Evolutionary conservation across 2,329 filamentous ascomycete species (phyloP), one percentile per base, ranked within the genome.

Genomic region (Davidsoniella neocaledoniae): DNA sequence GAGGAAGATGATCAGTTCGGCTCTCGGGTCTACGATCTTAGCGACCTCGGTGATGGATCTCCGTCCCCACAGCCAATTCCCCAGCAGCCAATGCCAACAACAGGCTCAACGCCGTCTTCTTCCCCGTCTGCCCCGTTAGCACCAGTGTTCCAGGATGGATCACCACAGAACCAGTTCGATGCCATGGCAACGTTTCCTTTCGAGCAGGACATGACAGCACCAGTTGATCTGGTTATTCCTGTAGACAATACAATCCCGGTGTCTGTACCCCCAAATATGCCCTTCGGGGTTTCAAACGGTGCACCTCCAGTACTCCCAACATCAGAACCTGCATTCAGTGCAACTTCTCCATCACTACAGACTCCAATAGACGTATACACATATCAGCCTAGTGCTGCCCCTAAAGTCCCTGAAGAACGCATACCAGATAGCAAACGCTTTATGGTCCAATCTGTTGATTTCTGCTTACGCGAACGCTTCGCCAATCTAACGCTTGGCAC

Each of bases 361-460:
- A 3, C 9, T 25, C 12, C 19, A 25, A 7, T 21, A 25, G 41
- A 43, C 5, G 46, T 26, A 36, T 17, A 40, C 46, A 1, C 8
- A 33, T 33, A 33, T 12, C 29, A 33, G 29, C 29, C 29, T 33
- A 33, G 12, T 12, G 6, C 29, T 33, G 29, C 6, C 12, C 29
- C 21, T 21, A 25, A 21, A 23, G 8, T 9, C 2, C 29, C 29
- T 4, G 8, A 33, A n/a, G 23, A 25, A 26, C 33, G 19, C 6
- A 67, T 77, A 5, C 71, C 74, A 0, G 72, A 73, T 52, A 66
- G 72, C 51, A 73, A 65, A 57, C 69, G 74, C 8, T 65, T 77
- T 50, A 76, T 76, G 67, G 67, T 78, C 43, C 67, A 70, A 50
- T 63, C 70, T 0, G 72, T 75, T 17, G 70, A 77, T 54, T 77